Evolutionary conservation across 1,284 basidiomycete species (phyloP).

Genomic region (Malassezia vespertilionis): DNA sequence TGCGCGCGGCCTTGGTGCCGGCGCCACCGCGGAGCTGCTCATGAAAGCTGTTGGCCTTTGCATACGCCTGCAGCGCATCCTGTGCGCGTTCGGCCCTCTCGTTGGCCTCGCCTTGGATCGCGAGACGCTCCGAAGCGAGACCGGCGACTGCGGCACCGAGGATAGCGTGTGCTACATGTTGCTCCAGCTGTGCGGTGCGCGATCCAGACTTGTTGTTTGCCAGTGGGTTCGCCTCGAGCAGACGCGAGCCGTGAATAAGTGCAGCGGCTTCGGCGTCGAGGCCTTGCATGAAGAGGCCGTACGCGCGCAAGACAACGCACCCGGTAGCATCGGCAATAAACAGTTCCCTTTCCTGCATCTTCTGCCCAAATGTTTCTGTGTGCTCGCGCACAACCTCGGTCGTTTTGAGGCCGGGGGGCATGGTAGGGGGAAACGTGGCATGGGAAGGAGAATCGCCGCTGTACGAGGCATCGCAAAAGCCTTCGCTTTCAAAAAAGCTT

Average conservation of each 20-base stretch:
- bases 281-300: constrained; percentile 35
- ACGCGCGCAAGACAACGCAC: constrained; percentile 25
- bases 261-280: constrained; percentile 34
- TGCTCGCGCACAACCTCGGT: constrained; percentile 21
- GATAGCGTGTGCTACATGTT: constrained; percentile 5
- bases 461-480: constrained; percentile 30
- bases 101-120: constrained; percentile 14
- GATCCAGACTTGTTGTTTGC: neutral
- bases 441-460: constrained; percentile 22
- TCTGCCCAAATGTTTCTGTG: constrained; percentile 17
- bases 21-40: constrained; percentile 37
- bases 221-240: constrained; percentile 13
- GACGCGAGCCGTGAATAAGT: constrained; percentile 27
- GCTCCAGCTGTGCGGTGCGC: constrained; percentile 13
- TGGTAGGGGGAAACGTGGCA: constrained; percentile 28
- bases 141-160: constrained; percentile 4
- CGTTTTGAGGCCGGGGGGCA: constrained; percentile 20
- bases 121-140: constrained; percentile 40
- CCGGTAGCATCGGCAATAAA: constrained; percentile 16
- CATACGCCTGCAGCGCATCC: constrained; percentile 35
- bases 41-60: constrained; percentile 38
- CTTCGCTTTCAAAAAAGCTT: constrained; percentile 20
- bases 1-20: constrained; percentile 30
- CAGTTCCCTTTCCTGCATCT: neutral
- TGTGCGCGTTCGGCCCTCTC: constrained; percentile 21